Conservation (phyloP, 257 asterid species). For the Dorcoceras hygrometricum region DNA sequence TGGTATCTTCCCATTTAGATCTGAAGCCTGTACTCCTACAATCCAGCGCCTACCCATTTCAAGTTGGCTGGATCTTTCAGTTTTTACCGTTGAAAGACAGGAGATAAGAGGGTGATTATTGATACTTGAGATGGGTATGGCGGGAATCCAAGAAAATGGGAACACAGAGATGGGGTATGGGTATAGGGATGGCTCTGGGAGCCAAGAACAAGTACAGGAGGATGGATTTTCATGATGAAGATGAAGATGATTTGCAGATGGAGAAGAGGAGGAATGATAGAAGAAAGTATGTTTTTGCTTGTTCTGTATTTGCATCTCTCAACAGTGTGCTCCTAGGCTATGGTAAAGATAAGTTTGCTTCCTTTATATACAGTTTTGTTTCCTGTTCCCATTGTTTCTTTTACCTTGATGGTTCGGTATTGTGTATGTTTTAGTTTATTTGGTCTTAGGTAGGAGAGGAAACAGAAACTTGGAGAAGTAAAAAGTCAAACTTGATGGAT, state of each 20-base stretch:
- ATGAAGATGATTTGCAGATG: constrained; percentile 37
- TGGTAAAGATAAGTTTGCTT: constrained; percentile 37
- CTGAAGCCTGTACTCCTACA: background rate
- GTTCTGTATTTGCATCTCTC: constrained; percentile 95
- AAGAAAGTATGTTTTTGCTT: constrained; percentile 76
- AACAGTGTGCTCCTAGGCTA: constrained; percentile 92
- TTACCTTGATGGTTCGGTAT: background rate
- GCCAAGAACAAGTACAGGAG: constrained; percentile 59
- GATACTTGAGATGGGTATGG: constrained; percentile 43
- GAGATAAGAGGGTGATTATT: background rate
- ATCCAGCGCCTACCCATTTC: background rate
- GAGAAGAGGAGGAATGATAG: constrained; percentile 48
- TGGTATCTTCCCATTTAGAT: constrained; percentile 2
- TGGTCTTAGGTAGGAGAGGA: background rate
- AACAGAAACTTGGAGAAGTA: background rate
- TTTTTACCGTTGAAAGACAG: background rate
- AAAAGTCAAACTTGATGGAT: background rate
- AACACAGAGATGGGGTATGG: constrained; percentile 42
- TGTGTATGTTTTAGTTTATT: background rate
- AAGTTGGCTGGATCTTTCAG: background rate
- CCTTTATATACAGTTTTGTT: constrained; percentile 8
- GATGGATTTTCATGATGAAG: constrained; percentile 53
- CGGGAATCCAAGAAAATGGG: constrained; percentile 53
- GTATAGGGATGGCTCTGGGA: constrained; percentile 42
- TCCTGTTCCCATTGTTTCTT: background rate